Conservation (phyloP, 495 filamentous ascomycete species). For the Parachaetomium inaequale region DNA sequence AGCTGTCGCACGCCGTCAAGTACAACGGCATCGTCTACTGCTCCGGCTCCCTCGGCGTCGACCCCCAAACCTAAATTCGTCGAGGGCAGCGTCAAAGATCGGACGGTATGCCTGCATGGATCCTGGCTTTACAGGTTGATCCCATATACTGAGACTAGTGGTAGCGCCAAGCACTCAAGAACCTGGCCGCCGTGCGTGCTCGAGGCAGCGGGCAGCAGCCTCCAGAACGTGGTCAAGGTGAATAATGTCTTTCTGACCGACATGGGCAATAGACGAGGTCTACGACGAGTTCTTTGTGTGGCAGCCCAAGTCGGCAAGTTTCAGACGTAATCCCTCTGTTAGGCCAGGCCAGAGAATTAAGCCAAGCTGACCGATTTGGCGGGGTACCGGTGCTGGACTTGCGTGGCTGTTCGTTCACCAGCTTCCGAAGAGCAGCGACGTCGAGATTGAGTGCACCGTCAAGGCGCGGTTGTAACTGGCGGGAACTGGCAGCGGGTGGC, state of each 20-base stretch:
- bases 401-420: constrained; percentile 66
- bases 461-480: constrained; percentile 10
- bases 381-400: constrained; percentile 48
- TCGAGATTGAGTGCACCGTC: constrained; percentile 65
- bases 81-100: constrained; percentile 52
- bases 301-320: constrained; percentile 56
- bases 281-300: constrained; percentile 55
- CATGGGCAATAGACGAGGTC: constrained; percentile 62
- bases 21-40: constrained; percentile 58
- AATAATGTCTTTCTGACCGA: constrained; percentile 64
- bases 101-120: constrained; percentile 40
- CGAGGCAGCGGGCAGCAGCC: constrained; percentile 54
- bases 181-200: constrained; percentile 60
- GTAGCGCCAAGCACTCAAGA: constrained; percentile 53
- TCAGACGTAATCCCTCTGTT: too few relatives aligned
- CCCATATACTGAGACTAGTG: not conserved
- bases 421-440: constrained; percentile 61
- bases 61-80: constrained; percentile 49
- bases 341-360: not conserved
- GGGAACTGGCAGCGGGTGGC: not conserved
- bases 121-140: not conserved
- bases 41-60: constrained; percentile 52
- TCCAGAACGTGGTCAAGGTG: constrained; percentile 62
- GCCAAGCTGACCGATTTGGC: not conserved
- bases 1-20: constrained; percentile 55